These are phyloP conservation scores for Mrakia frigida DNA, from an alignment of 768 basidiomycete genomes.

Conservation along the genomic window DNA sequence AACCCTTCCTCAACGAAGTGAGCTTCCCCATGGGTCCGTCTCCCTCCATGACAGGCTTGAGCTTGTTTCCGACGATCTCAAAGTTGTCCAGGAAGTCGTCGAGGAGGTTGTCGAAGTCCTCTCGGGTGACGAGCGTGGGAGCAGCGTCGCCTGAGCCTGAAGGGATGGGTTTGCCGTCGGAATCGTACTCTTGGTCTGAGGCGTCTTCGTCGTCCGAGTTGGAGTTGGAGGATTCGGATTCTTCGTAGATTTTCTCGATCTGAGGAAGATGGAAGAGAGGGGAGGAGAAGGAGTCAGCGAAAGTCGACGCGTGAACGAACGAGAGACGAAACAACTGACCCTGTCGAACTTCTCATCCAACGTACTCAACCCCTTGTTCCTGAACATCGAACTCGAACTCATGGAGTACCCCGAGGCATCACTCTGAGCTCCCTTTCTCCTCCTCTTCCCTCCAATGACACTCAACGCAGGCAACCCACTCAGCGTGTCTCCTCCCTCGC, in stretches of 20 bases:
- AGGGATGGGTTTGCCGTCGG: slow-evolving; percentile 42
- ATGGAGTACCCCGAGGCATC: slow-evolving; percentile 93
- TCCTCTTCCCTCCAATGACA: slow-evolving; percentile 70
- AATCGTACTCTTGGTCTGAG: slow-evolving; percentile 38
- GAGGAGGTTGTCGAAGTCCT: slow-evolving; percentile 85
- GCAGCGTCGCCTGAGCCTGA: slow-evolving; percentile 47
- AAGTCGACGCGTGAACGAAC: not conserved
- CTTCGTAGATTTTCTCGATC: slow-evolving; percentile 73
- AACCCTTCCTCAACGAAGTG: slow-evolving; percentile 66
- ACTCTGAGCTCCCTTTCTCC: slow-evolving; percentile 56
- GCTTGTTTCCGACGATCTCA: slow-evolving; percentile 74
- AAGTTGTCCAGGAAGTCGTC: slow-evolving; percentile 89
- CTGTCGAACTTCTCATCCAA: slow-evolving; percentile 92
- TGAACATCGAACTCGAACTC: slow-evolving; percentile 93
- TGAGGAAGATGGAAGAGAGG: slow-evolving; percentile 43
- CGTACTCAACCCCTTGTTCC: slow-evolving; percentile 79
- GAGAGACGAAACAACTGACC: slow-evolving; percentile 49
- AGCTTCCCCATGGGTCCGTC: slow-evolving; percentile 72
- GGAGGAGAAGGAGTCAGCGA: not conserved
- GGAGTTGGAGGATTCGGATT: slow-evolving; percentile 46
- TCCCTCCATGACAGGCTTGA: slow-evolving; percentile 69
- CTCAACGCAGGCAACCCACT: slow-evolving; percentile 66
- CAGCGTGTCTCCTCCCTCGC: slow-evolving; percentile 62
- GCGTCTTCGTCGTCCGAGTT: slow-evolving; percentile 50
- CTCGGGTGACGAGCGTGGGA: slow-evolving; percentile 71